Evolutionary conservation across 2,329 filamentous ascomycete species (phyloP).

Genomic region (Pestalotiopsis sp.): DNA sequence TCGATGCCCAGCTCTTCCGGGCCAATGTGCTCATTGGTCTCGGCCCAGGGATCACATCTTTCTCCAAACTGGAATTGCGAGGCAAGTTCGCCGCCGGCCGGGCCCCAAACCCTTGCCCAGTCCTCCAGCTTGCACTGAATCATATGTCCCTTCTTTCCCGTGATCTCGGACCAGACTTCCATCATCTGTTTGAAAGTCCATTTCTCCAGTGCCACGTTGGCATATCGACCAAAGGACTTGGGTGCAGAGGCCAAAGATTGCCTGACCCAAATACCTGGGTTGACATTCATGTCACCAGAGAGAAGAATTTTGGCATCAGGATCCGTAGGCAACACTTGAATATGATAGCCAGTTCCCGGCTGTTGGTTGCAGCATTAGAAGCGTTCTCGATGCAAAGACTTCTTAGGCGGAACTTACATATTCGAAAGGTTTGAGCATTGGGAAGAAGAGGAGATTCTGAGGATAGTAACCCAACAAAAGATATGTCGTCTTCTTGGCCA

Average conservation of each 20-base stretch:
- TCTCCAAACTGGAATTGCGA: conserved; percentile 28
- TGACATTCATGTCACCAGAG: conserved; percentile 25
- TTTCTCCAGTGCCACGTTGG: conserved; percentile 28
- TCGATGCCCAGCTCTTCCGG: conserved; percentile 23
- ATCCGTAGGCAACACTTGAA: conserved; percentile 23
- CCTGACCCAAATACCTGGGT: conserved; percentile 28
- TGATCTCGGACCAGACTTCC: conserved; percentile 25
- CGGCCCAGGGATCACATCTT: conserved; percentile 25
- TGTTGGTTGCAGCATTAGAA: not conserved
- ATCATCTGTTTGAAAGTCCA: conserved; percentile 25
- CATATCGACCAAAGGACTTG: conserved; percentile 22
- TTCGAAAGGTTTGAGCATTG: conserved; percentile 13
- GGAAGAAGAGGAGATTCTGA: conserved; percentile 26
- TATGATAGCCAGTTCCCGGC: conserved; percentile 16
- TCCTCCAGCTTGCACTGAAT: conserved; percentile 21
- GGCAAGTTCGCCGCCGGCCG: conserved; percentile 23
- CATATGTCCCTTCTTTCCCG: conserved; percentile 23
- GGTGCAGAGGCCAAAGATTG: conserved; percentile 21
- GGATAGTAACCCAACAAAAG: conserved; percentile 36
- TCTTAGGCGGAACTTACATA: not conserved
- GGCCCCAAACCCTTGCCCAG: conserved; percentile 24
- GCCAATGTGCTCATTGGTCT: conserved; percentile 18
- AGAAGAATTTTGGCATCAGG: conserved; percentile 26
- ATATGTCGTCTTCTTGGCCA: conserved; percentile 40
- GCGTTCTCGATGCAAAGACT: not conserved